Percentiles rank a stretch among this genome's conserved stretches.
Evolutionary conservation across 1,284 basidiomycete genomes (phyloP).

Genomic region (Ustilago xerochloae): DNA sequence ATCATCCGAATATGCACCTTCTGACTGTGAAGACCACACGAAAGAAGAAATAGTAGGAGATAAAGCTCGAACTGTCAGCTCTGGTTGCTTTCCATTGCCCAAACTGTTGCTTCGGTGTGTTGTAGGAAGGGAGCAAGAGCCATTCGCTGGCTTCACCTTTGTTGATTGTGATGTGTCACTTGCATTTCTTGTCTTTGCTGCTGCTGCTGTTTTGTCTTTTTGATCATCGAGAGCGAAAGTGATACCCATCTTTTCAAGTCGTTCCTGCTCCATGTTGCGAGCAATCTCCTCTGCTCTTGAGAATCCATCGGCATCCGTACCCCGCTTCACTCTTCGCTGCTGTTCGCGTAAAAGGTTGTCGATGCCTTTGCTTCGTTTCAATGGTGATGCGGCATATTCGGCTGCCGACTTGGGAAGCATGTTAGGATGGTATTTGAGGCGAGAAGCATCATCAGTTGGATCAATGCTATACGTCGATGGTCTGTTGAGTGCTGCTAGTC

Average conservation of each 20-base stretch:
- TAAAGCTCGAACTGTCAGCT: slow-evolving; percentile 26
- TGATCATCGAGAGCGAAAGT: not conserved
- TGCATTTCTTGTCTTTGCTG: not conserved
- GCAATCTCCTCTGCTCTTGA: slow-evolving; percentile 42
- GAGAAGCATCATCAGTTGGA: slow-evolving; percentile 27
- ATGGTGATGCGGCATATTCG: not conserved
- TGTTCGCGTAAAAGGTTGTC: slow-evolving; percentile 22
- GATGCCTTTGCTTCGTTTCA: slow-evolving; percentile 6
- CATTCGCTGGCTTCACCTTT: not conserved
- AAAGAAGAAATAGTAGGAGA: slow-evolving; percentile 45
- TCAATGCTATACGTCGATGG: slow-evolving; percentile 39
- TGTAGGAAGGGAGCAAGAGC: not conserved
- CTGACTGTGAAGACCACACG: slow-evolving; percentile 44
- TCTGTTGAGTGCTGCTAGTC: slow-evolving; percentile 37
- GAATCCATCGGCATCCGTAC: slow-evolving; percentile 35
- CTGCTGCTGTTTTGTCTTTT: not conserved
- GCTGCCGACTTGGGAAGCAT: slow-evolving; percentile 6
- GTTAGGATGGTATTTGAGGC: slow-evolving; percentile 26
- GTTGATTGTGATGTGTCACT: not conserved
- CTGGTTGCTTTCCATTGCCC: slow-evolving; percentile 7
- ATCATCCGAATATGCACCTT: slow-evolving; percentile 18
- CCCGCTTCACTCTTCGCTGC: slow-evolving; percentile 20
- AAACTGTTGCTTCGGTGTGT: not conserved
- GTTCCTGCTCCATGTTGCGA: slow-evolving; percentile 36
- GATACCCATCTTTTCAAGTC: slow-evolving; percentile 30